Evolutionary conservation across 345 rosid genomes (phyloP).

Genomic region (Citrus reticulata): DNA sequence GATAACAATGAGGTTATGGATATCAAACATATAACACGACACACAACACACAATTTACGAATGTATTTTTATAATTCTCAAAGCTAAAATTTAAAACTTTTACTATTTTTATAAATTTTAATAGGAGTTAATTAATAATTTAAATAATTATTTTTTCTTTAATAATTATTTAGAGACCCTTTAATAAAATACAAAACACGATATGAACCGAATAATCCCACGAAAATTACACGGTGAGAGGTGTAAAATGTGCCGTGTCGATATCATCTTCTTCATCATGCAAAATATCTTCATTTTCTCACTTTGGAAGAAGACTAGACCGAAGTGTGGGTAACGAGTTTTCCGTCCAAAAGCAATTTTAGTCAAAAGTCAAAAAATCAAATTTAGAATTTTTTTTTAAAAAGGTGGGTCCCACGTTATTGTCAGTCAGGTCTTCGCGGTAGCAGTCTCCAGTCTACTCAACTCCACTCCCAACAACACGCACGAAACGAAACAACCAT

Average conservation of each 20-base stretch:
- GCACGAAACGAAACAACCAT: not conserved
- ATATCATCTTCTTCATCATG: not conserved
- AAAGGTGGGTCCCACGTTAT: not conserved
- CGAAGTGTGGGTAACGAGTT: not conserved
- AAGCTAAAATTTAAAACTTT: too few species aligned
- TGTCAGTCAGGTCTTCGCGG: not conserved
- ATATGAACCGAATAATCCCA: too few species aligned
- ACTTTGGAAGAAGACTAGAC: not conserved
- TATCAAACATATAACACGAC: too few species aligned
- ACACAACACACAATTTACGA: too few species aligned
- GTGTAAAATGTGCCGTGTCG: not conserved
- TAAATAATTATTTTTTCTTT: too few species aligned
- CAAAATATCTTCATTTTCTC: not conserved
- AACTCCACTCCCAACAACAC: conserved; percentile 27
- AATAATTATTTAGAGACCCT: too few species aligned
- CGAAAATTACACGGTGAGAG: not conserved
- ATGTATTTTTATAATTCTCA: too few species aligned
- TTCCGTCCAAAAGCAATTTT: not conserved
- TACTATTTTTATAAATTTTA: too few species aligned
- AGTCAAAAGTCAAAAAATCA: not conserved
- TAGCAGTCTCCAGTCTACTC: conserved; percentile 24
- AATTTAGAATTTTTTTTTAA: not conserved
- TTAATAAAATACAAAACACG: too few species aligned
- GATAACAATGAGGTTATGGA: too few species aligned
- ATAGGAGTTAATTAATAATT: too few species aligned